Percentiles rank a stretch among this genome's conserved stretches.
Conservation (phyloP, 2,329 filamentous ascomycete species). For the Stemphylium lycopersici region DNA sequence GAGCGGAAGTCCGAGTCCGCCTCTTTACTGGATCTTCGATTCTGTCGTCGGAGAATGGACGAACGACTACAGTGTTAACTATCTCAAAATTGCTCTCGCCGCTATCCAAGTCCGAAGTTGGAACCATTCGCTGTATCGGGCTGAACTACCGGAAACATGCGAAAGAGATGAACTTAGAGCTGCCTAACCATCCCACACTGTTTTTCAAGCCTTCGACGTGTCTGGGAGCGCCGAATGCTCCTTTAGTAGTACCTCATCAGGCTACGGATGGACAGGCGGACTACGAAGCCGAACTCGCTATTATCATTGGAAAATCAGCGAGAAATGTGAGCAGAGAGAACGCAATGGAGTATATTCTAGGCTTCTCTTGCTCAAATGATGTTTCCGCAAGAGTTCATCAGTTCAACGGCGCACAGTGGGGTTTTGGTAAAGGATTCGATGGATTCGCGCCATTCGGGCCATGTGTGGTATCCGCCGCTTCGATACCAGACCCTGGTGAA, state of each 20-base stretch:
- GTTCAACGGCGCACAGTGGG: conserved; percentile 53
- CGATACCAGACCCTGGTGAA: conserved; percentile 50
- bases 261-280: conserved; percentile 21
- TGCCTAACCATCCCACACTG: conserved; percentile 21
- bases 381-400: conserved; percentile 59
- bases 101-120: conserved; percentile 43
- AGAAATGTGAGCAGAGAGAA: conserved; percentile 53
- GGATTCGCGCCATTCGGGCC: conserved; percentile 57
- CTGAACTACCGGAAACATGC: conserved; percentile 47
- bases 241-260: conserved; percentile 18
- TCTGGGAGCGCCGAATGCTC: conserved; percentile 15
- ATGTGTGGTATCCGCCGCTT: conserved; percentile 39
- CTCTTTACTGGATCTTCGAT: conserved; percentile 15
- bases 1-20: conserved; percentile 11
- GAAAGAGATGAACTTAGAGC: conserved; percentile 21
- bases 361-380: conserved; percentile 61
- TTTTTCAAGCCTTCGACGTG: conserved; percentile 29
- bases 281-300: conserved; percentile 30
- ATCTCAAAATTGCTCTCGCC: conserved; percentile 40
- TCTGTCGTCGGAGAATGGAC: conserved; percentile 5
- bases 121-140: conserved; percentile 54
- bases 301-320: conserved; percentile 58
- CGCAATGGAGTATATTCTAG: conserved; percentile 57
- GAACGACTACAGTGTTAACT: conserved; percentile 13
- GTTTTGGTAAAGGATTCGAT: conserved; percentile 61